Conservation (phyloP, 768 basidiomycete genomes). For the Rhodosporidiobolus sp. region DNA sequence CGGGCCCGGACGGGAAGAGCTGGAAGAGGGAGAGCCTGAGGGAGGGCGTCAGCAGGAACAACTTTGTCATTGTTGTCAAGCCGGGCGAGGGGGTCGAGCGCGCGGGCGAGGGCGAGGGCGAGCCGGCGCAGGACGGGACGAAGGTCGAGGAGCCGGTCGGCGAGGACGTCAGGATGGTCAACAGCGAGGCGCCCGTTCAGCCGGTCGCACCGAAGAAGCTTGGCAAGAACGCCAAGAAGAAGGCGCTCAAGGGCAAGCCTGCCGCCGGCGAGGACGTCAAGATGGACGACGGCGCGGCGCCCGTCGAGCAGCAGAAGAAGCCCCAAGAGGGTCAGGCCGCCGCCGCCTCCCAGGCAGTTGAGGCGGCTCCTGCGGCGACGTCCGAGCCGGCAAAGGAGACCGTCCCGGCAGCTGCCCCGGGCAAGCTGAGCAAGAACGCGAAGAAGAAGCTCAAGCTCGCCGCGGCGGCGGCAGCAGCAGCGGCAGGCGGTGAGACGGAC, state of each 20-base stretch:
- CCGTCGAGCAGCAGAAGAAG: not conserved
- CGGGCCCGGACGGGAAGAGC: conserved; percentile 22
- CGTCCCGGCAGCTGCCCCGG: not conserved
- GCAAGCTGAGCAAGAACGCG: conserved; percentile 1
- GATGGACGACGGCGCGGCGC: not conserved
- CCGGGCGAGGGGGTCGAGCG: not conserved
- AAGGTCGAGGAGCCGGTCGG: not conserved
- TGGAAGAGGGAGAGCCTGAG: conserved; percentile 38
- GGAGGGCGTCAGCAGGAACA: conserved; percentile 38
- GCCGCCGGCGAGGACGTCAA: not conserved
- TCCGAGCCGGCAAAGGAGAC: not conserved
- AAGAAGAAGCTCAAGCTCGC: not conserved
- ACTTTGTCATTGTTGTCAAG: conserved; percentile 39
- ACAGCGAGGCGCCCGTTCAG: not conserved
- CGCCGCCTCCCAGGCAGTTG: not conserved
- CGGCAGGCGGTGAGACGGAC: too few species aligned
- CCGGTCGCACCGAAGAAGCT: not conserved
- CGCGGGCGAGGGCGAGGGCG: not conserved
- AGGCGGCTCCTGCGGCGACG: not conserved
- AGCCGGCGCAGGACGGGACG: not conserved
- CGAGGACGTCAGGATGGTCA: not conserved
- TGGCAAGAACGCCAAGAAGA: not conserved
- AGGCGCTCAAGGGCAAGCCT: not conserved
- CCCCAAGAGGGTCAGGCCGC: too few species aligned
- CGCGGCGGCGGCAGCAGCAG: not conserved